These are phyloP conservation scores for Penicillium lagena DNA, from an alignment of 495 filamentous ascomycete genomes.

Conservation along the genomic window DNA sequence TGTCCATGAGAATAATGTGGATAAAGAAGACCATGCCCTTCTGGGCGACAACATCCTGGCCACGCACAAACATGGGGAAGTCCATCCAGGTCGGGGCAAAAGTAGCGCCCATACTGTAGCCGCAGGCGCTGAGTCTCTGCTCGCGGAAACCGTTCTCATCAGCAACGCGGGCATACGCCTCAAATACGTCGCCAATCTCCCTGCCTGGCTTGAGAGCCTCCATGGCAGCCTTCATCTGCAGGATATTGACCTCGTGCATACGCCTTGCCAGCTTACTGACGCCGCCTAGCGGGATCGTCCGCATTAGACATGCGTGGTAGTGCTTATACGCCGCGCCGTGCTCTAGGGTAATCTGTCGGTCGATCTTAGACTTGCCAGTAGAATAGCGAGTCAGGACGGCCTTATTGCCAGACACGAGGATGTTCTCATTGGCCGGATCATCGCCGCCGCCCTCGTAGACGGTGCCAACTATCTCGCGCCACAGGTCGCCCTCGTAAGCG, in stretches of 20 bases:
- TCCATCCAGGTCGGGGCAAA: conserved; percentile 21
- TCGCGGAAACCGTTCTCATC: conserved; percentile 21
- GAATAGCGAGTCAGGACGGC: conserved; percentile 20
- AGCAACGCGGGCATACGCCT: conserved; percentile 16
- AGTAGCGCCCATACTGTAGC: conserved; percentile 16
- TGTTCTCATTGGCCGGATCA: conserved; percentile 20
- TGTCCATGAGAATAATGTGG: conserved; percentile 21
- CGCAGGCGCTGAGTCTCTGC: conserved; percentile 17
- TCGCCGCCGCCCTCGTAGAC: conserved; percentile 19
- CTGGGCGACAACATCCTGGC: conserved; percentile 12
- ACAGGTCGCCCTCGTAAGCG: conserved; percentile 18
- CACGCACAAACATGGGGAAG: conserved; percentile 19
- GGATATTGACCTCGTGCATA: conserved; percentile 16
- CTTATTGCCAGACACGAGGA: conserved; percentile 20
- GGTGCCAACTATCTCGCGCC: conserved; percentile 14
- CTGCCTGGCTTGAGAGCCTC: conserved; percentile 13
- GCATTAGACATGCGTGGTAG: conserved; percentile 19
- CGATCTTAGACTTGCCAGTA: conserved; percentile 14
- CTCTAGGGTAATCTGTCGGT: conserved; percentile 16
- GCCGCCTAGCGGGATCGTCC: conserved; percentile 16
- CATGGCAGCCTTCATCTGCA: conserved; percentile 18
- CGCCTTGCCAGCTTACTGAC: conserved; percentile 14
- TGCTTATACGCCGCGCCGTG: conserved; percentile 19
- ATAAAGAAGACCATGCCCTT: conserved; percentile 20
- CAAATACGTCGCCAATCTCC: conserved; percentile 17